Base-by-base conservation (phyloP, 2,329 filamentous ascomycete genomes). In the Cladosporium sphaerospermum region DNA sequence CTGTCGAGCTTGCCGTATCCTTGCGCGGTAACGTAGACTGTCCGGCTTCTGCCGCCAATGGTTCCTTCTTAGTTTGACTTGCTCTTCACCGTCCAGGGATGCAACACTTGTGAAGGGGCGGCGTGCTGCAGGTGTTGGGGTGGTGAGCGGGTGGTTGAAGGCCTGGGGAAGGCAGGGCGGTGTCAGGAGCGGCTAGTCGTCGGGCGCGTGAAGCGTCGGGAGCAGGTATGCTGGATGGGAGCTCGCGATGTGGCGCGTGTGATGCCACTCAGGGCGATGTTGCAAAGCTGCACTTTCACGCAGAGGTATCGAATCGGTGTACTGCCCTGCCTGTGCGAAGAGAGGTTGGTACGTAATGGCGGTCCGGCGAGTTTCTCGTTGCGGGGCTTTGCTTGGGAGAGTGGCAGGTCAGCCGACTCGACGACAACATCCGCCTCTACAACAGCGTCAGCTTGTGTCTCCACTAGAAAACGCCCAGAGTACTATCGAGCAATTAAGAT, bases 1-100 rank as follows among this genome's bases (percentile, higher is more conserved):
- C 37, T 43, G 47, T 50, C 47, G 47, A 50, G 47, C 47, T 39
- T 50, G 37, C 47, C 47, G 47, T 50, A 50, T 43, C 47, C 47
- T 50, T 39, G 47, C 47, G 47, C 40, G 47, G 14, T 42, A 43
- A 50, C 40, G 31, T 42, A 50, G 47, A 23, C 41, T 32, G 49
- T 36, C 41, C 49, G 49, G 49, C 43, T 45, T 45, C 33, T 45
- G 43, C 49, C 43, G 49, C 43, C 49, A 52, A 52, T 45, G 49
- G 33, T 52, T 45, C 42, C 43, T 52, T 39, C 34, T 31, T 52
- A 18, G 37, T 45, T 8, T 31, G 33, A 39, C 14, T 10, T 43
- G 32, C 31, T 28, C n/a, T 23, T 36, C 33, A 18, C 16, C 28
- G 31, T 36, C 10, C 16, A 44, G 48, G 33, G 40, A 28, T n/a